Base-by-base conservation (phyloP, 2,329 filamentous ascomycete species). In the Scorias spongiosa region DNA sequence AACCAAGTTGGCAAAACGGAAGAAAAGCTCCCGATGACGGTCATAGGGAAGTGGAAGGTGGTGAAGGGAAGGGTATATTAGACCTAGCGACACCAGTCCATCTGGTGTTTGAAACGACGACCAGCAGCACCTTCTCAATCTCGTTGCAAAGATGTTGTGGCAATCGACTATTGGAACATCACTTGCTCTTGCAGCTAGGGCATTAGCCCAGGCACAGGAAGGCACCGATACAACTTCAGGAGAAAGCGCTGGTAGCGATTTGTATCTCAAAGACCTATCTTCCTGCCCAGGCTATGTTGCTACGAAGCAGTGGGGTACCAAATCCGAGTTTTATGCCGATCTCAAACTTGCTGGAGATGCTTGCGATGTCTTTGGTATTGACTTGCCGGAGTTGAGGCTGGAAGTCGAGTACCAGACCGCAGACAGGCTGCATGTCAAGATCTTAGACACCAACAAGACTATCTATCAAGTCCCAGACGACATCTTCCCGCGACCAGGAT, bases 391-490 rank as follows among this genome's bases (percentile, higher is more conserved):
- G 43, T 57, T 79, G 49, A 74, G 67, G 50, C 61, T 80, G 34
- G 55, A 68, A 10, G 75, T 78, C 11, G 70, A 75, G 45, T 77
- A 78, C 53, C 69, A 80, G 53, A 71, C 69, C 20, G 64, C 43
- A 14, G 43, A 53, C 15, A 76, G 80, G n/a, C 69, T 85, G 2
- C 81, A 84, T 54, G 76, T 85, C 54, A 75, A 81, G 54, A 82
- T 85, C 45, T 75, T 77, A 46, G 82, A 87, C 58, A 67, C 71
- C 10, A 72, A 66, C 14, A 70, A 79, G 48, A 68, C 75, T 15
- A 78, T 81, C 29, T 87, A 82, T 53, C 81, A 86, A 56, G 72
- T 86, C 1, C 81, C 81, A 10, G 75, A 80, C 37, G 70, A 71
- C 2, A 73, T 84, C 14, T 63, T 85, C n/a, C 71, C 79, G 2